A percentile compares a stretch with the other conserved stretches of the same genome.
Evolutionary conservation across 1,284 basidiomycete genomes (phyloP).

Genomic region (Megacollybia platyphylla): DNA sequence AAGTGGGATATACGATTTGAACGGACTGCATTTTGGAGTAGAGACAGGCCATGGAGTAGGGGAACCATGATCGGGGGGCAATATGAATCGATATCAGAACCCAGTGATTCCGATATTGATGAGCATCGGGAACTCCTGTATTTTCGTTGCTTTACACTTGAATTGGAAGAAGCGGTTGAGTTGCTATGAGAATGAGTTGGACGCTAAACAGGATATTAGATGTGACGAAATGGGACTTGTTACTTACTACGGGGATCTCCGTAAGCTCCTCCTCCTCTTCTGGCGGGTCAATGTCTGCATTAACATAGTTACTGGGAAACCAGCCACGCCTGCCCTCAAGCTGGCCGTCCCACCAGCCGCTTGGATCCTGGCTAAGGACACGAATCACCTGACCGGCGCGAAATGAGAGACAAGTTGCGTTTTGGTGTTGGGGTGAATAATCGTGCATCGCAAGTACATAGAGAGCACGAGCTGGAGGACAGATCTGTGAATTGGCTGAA

Average conservation of each 20-base stretch:
- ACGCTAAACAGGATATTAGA: slow-evolving; percentile 9
- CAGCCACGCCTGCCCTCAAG: slow-evolving; percentile 82
- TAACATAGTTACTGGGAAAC: slow-evolving; percentile 94
- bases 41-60: slow-evolving; percentile 72
- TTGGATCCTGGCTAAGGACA: slow-evolving; percentile 76
- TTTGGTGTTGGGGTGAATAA: slow-evolving; percentile 60
- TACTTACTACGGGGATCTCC: slow-evolving; percentile 27
- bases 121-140: slow-evolving; percentile 26
- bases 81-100: slow-evolving; percentile 39
- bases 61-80: slow-evolving; percentile 66
- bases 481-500: slow-evolving; percentile 13
- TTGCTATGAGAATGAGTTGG: slow-evolving; percentile 29
- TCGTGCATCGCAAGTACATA: slow-evolving; percentile 85
- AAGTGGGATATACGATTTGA: slow-evolving; percentile 71
- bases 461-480: slow-evolving; percentile 31
- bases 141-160: slow-evolving; percentile 31
- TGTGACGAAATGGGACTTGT: neutral
- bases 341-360: slow-evolving; percentile 99
- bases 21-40: slow-evolving; percentile 78
- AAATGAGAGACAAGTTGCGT: slow-evolving; percentile 80
- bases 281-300: slow-evolving; percentile 31
- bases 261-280: slow-evolving; percentile 43
- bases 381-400: slow-evolving; percentile 83
- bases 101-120: slow-evolving; percentile 29
- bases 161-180: slow-evolving; percentile 36